These are phyloP conservation scores for Neurospora sp. DNA, from an alignment of 495 filamentous ascomycete genomes.

Conservation along the genomic window DNA sequence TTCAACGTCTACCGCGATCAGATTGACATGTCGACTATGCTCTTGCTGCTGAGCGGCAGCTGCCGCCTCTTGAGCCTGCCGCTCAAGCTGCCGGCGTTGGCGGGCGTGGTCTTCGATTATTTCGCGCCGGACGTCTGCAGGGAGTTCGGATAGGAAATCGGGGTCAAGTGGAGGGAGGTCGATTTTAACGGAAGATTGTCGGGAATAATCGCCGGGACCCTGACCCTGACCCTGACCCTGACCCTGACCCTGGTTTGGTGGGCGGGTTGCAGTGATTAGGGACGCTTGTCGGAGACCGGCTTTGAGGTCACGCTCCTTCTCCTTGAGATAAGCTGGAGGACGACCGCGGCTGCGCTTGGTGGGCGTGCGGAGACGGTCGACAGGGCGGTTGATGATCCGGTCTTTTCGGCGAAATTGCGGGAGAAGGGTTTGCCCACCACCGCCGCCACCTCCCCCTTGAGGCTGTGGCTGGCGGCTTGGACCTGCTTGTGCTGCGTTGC, in stretches of 20 bases:
- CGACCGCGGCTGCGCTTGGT: slow-evolving; percentile 41
- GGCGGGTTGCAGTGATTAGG: not conserved
- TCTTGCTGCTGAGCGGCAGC: not conserved
- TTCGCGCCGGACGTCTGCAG: slow-evolving; percentile 69
- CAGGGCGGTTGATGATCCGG: slow-evolving; percentile 29
- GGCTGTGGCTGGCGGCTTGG: slow-evolving; percentile 12
- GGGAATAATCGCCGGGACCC: not conserved
- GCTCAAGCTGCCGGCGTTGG: slow-evolving; percentile 41
- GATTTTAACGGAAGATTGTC: not conserved
- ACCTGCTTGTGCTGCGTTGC: not conserved
- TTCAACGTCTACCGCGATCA: not conserved
- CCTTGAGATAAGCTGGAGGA: not conserved
- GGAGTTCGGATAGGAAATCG: slow-evolving; percentile 70
- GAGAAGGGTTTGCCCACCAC: slow-evolving; percentile 29
- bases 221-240: not conserved
- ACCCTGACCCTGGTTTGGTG: not conserved
- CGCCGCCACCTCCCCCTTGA: slow-evolving; percentile 2
- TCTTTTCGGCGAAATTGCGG: slow-evolving; percentile 51
- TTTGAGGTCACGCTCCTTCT: not conserved
- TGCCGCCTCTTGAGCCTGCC: slow-evolving; percentile 10
- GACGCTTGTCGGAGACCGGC: not conserved
- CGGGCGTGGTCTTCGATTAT: slow-evolving; percentile 55
- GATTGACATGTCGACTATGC: not conserved
- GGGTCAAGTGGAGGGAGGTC: slow-evolving; percentile 36
- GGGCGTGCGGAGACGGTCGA: slow-evolving; percentile 26